These are phyloP conservation scores for Thielaviopsis cerberus DNA, from an alignment of 2,329 filamentous ascomycete genomes.

Conservation along the genomic window DNA sequence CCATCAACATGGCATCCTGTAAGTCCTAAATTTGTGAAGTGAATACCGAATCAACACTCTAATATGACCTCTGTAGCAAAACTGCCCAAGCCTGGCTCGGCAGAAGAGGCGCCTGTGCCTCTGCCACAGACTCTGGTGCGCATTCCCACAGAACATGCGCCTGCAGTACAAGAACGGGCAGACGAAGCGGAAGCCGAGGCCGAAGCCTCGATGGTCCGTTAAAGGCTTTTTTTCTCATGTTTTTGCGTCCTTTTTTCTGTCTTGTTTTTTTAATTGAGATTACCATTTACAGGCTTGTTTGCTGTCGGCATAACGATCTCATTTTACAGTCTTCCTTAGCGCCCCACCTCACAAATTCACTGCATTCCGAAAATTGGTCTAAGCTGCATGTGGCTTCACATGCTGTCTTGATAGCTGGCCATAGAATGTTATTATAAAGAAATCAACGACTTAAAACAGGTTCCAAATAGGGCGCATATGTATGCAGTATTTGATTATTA, in stretches of 20 bases:
- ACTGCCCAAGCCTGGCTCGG: constrained; percentile 4
- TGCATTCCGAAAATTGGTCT: background rate
- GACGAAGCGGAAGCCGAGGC: constrained; percentile 29
- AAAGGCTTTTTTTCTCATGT: background rate
- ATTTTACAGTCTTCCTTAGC: background rate
- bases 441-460: too few relatives aligned
- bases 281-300: background rate
- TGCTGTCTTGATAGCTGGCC: background rate
- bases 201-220: constrained; percentile 17
- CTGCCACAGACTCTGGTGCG: constrained; percentile 68
- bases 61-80: constrained; percentile 1
- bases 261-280: background rate
- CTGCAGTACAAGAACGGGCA: constrained; percentile 41
- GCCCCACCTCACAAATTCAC: background rate
- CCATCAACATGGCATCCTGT: constrained; percentile 77
- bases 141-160: constrained; percentile 64
- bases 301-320: background rate
- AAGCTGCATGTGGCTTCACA: background rate
- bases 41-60: background rate
- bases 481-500: background rate
- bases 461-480: too few relatives aligned
- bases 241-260: background rate
- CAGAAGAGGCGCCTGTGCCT: constrained; percentile 2
- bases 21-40: constrained; percentile 19
- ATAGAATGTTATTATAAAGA: background rate